Percentiles rank a stretch among this genome's conserved stretches.
phyloP scores from a whole-genome alignment of 176 grass and related monocot genomes.

The Zizania latifolia region DNA sequence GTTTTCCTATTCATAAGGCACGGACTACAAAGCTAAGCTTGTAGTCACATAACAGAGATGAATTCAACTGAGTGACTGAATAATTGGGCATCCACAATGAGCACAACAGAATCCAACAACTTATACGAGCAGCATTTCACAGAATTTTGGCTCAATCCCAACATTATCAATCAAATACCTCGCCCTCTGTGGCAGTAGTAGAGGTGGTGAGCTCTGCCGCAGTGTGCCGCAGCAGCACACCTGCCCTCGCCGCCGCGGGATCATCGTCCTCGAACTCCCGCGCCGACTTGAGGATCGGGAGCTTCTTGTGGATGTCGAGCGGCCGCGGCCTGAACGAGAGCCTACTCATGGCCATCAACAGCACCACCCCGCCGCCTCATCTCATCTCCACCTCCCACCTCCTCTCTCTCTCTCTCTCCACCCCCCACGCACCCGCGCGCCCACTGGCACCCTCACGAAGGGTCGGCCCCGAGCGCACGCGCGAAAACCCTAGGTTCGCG shows the following conservation, averaged over 20 bases:
- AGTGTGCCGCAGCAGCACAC: constrained; percentile 38
- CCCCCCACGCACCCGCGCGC: not conserved
- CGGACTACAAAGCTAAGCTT: not conserved
- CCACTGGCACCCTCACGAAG: not conserved
- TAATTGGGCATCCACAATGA: not conserved
- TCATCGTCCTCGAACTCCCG: constrained; percentile 97
- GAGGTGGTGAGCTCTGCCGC: constrained; percentile 36
- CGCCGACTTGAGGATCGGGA: constrained; percentile 79
- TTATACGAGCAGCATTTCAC: not conserved
- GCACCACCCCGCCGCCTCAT: constrained; percentile 27
- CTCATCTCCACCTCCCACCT: constrained; percentile 37
- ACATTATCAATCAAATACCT: constrained; percentile 22
- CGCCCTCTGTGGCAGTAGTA: constrained; percentile 22
- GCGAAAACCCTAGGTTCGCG: constrained; percentile 39
- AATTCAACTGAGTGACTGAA: constrained; percentile 17
- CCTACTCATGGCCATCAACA: constrained; percentile 79
- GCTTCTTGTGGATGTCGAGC: constrained; percentile 97
- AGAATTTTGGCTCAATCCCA: not conserved
- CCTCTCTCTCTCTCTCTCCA: not conserved
- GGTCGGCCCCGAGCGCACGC: not conserved
- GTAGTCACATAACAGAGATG: not conserved
- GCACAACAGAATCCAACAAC: not conserved
- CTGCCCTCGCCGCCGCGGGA: constrained; percentile 18
- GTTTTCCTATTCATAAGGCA: not conserved
- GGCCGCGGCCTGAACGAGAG: constrained; percentile 92